A percentile compares a stretch with the other conserved stretches of the same genome.
Conservation (phyloP, 1,139 yeast genomes). For the Diutina catenulata region DNA sequence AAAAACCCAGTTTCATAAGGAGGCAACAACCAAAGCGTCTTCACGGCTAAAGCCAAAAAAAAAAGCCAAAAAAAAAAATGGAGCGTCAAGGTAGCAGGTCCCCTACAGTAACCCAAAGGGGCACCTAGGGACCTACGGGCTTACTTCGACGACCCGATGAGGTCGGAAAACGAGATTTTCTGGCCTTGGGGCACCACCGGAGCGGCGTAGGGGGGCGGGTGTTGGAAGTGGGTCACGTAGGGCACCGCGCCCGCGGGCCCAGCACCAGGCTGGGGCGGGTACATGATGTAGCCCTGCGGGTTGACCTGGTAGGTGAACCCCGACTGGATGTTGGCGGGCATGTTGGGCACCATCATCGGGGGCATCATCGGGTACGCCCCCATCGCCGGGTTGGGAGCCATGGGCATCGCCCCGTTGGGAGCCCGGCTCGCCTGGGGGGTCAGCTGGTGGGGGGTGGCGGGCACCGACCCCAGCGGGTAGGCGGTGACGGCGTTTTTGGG, state of each 20-base stretch:
- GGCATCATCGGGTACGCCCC: not conserved
- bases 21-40: not conserved
- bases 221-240: conserved; percentile 2
- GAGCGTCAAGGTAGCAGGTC: not conserved
- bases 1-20: not conserved
- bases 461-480: conserved; percentile 14
- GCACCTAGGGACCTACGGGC: not conserved
- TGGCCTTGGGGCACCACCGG: conserved; percentile 15
- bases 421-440: not conserved
- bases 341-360: conserved; percentile 6
- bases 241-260: not conserved
- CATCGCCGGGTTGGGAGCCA: too few species aligned
- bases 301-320: conserved; percentile 22
- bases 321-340: conserved; percentile 10
- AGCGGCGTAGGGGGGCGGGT: not conserved
- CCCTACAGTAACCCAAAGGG: not conserved
- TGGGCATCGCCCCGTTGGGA: not conserved
- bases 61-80: not conserved
- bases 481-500: conserved; percentile 22
- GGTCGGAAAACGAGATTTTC: conserved; percentile 30
- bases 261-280: conserved; percentile 8
- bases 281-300: conserved; percentile 22
- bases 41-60: not conserved
- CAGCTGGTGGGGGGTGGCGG: conserved; percentile 1
- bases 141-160: conserved; percentile 22